These are phyloP conservation scores for Solanum hybrid DNA, from an alignment of 305 asterid genomes.

Conservation along the genomic window DNA sequence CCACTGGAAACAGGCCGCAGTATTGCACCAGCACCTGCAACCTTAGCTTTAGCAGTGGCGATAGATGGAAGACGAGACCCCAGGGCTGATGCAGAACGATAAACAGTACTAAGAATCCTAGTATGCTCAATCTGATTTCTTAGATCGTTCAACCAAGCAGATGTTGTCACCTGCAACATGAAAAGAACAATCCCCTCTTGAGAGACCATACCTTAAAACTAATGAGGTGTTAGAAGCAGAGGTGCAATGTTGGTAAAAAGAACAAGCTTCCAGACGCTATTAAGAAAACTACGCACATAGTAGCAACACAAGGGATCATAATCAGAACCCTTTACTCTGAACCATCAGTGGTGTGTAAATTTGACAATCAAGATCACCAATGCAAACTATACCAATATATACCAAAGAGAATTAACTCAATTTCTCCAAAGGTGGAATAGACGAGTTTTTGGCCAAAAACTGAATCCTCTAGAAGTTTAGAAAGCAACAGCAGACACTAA, in stretches of 20 bases:
- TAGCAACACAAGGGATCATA: neutral
- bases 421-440: neutral
- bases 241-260: neutral
- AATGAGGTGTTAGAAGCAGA: neutral
- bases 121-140: constrained; percentile 88
- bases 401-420: neutral
- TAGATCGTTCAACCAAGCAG: constrained; percentile 96
- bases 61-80: constrained; percentile 98
- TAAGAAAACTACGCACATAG: neutral
- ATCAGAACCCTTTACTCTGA: neutral
- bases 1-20: constrained; percentile 84
- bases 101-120: constrained; percentile 85
- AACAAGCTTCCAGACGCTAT: neutral
- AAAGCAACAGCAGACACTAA: neutral
- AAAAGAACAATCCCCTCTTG: neutral
- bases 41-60: constrained; percentile 87
- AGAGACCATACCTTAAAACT: neutral
- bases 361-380: neutral
- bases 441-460: neutral
- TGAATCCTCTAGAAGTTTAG: neutral
- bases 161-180: constrained; percentile 70
- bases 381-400: neutral
- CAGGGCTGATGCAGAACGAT: constrained; percentile 92
- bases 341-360: neutral
- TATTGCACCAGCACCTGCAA: constrained; percentile 95